phyloP scores from a whole-genome alignment of 2,329 filamentous ascomycete genomes.

The Cryphonectria nitschkei region DNA sequence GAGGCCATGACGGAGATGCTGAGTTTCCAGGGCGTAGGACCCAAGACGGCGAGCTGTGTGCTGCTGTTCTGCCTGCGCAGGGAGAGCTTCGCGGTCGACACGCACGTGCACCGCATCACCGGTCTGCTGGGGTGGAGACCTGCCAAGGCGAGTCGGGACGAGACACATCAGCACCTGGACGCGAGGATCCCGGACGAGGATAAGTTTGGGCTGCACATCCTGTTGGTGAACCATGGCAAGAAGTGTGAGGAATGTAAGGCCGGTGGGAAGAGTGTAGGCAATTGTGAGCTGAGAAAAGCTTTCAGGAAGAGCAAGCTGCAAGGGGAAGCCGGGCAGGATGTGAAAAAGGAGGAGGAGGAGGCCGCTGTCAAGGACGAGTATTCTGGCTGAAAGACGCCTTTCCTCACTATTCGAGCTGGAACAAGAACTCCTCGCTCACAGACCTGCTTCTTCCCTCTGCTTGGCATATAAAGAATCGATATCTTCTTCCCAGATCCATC shows the following conservation, averaged over 20 bases:
- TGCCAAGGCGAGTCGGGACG: conserved; percentile 44
- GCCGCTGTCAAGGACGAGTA: conserved; percentile 24
- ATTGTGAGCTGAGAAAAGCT: conserved; percentile 46
- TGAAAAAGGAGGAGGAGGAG: conserved; percentile 26
- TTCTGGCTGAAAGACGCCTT: not conserved
- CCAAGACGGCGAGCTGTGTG: conserved; percentile 59
- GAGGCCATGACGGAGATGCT: conserved; percentile 56
- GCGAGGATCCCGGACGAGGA: conserved; percentile 49
- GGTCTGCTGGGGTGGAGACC: conserved; percentile 56
- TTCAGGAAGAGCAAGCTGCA: conserved; percentile 39
- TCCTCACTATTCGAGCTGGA: not conserved
- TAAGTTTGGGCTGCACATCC: conserved; percentile 55
- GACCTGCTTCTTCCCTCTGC: conserved; percentile 11
- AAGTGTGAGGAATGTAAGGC: conserved; percentile 50
- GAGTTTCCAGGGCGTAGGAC: conserved; percentile 54
- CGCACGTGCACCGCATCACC: conserved; percentile 55
- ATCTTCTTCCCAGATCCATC: conserved; percentile 40
- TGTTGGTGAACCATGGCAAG: conserved; percentile 53
- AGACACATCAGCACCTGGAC: conserved; percentile 55
- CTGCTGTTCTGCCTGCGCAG: conserved; percentile 54
- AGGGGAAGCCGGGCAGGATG: conserved; percentile 27
- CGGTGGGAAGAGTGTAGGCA: conserved; percentile 44
- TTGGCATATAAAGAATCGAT: conserved; percentile 34
- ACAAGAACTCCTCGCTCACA: not conserved
- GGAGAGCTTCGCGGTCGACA: conserved; percentile 56